Conservation (phyloP, 192 early-diverging fungal genomes). For the Coemansia sp. region DNA sequence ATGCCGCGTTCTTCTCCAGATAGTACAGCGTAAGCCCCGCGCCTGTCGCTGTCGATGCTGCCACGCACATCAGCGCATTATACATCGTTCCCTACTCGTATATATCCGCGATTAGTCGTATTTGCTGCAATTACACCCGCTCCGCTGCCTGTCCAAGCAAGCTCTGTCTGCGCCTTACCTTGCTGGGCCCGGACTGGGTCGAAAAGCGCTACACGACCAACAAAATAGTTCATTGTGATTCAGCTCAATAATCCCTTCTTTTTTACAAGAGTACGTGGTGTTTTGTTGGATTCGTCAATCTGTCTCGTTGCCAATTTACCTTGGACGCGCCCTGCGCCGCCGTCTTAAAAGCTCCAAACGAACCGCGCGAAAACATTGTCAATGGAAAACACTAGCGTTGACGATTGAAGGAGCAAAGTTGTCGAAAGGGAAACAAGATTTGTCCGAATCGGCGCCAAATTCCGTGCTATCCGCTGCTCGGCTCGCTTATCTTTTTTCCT, state of each 20-base stretch:
- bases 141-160: too few species aligned
- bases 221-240: neutral
- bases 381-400: too few species aligned
- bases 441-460: too few species aligned
- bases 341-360: conserved; percentile 33
- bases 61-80: conserved; percentile 39
- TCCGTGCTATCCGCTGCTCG: too few species aligned
- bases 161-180: conserved; percentile 27
- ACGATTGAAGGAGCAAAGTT: too few species aligned
- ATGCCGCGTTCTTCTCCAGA: conserved; percentile 53
- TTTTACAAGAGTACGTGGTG: neutral
- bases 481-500: conserved; percentile 5
- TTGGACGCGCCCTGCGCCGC: conserved; percentile 27
- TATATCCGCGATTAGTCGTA: too few species aligned
- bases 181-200: conserved; percentile 15
- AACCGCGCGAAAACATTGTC: conserved; percentile 44
- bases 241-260: neutral
- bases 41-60: conserved; percentile 59
- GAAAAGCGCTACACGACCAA: conserved; percentile 44
- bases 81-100: conserved; percentile 14
- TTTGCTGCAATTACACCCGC: too few species aligned
- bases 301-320: too few species aligned
- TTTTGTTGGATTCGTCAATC: too few species aligned
- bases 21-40: conserved; percentile 53
- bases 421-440: too few species aligned